phyloP scores from a whole-genome alignment of 805 yeast species.

The Ogataea ganodermae region DNA sequence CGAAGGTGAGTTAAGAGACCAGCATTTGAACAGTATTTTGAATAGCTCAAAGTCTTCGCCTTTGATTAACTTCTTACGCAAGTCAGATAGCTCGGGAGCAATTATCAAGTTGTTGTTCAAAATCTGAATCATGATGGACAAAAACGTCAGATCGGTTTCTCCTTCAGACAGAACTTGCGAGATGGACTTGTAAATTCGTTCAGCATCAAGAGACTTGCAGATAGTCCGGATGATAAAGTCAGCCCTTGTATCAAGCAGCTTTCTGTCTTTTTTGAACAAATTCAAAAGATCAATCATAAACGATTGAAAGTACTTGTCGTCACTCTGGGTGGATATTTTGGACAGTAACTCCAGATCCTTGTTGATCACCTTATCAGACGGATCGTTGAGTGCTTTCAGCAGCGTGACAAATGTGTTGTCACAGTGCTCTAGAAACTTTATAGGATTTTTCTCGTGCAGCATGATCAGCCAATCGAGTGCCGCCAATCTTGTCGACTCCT shows the following conservation, averaged over 20 bases:
- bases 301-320: conserved; percentile 72
- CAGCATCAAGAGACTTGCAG: conserved; percentile 79
- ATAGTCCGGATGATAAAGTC: conserved; percentile 82
- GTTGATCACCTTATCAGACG: conserved; percentile 76
- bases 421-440: conserved; percentile 52
- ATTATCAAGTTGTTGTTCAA: conserved; percentile 83
- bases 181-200: conserved; percentile 76
- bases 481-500: conserved; percentile 79
- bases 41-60: conserved; percentile 47
- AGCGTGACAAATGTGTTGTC: conserved; percentile 75
- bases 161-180: conserved; percentile 67
- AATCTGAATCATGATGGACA: conserved; percentile 81
- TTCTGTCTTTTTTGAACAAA: conserved; percentile 69
- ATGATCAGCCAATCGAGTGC: conserved; percentile 88
- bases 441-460: conserved; percentile 71
- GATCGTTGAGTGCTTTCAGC: conserved; percentile 65
- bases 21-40: conserved; percentile 75
- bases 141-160: conserved; percentile 65
- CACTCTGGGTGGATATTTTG: conserved; percentile 67
- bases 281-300: conserved; percentile 72
- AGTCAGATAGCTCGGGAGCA: conserved; percentile 72
- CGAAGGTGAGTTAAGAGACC: conserved; percentile 92
- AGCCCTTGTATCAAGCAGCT: conserved; percentile 68
- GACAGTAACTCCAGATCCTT: conserved; percentile 73
- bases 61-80: conserved; percentile 62